A percentile compares a stretch with the other conserved stretches of the same genome.
These are phyloP conservation scores for Ceratocystis alfenasii DNA, from an alignment of 2,329 filamentous ascomycete genomes.

Conservation along the genomic window DNA sequence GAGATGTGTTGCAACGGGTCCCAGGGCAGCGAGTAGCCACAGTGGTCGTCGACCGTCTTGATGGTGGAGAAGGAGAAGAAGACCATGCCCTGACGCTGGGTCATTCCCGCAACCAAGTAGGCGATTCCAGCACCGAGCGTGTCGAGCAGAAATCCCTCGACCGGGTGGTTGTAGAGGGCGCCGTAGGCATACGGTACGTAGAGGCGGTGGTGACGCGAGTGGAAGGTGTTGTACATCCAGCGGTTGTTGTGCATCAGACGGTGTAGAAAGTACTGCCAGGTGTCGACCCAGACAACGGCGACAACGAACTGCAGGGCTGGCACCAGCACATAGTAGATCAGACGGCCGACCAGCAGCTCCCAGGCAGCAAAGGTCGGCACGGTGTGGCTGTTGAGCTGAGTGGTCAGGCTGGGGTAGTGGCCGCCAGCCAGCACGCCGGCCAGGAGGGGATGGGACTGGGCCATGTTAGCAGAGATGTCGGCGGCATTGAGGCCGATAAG, in stretches of 20 bases:
- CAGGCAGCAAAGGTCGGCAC: slow-evolving; percentile 68
- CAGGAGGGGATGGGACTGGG: slow-evolving; percentile 57
- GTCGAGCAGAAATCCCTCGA: slow-evolving; percentile 89
- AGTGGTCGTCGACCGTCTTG: slow-evolving; percentile 97
- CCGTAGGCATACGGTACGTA: slow-evolving; percentile 98
- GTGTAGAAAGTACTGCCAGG: slow-evolving; percentile 97
- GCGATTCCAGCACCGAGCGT: slow-evolving; percentile 75
- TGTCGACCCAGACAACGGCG: slow-evolving; percentile 70
- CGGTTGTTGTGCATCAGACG: slow-evolving; percentile 95
- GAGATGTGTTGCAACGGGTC: slow-evolving; percentile 87
- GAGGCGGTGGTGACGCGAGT: slow-evolving; percentile 88
- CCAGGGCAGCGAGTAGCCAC: slow-evolving; percentile 89
- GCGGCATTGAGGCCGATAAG: slow-evolving; percentile 64
- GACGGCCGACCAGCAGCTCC: slow-evolving; percentile 64
- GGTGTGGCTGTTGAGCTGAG: slow-evolving; percentile 43
- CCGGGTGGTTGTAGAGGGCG: slow-evolving; percentile 88
- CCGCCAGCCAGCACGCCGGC: slow-evolving; percentile 70
- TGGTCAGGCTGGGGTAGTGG: slow-evolving; percentile 59
- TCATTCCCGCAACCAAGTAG: slow-evolving; percentile 73
- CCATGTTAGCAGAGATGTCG: slow-evolving; percentile 63
- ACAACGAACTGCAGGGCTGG: slow-evolving; percentile 65
- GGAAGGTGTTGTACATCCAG: slow-evolving; percentile 89
- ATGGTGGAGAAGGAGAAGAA: slow-evolving; percentile 84
- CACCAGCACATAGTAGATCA: slow-evolving; percentile 67
- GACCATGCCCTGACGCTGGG: slow-evolving; percentile 70